Evolutionary conservation across 495 filamentous ascomycete species (phyloP).

Genomic region (Poronia punctata): DNA sequence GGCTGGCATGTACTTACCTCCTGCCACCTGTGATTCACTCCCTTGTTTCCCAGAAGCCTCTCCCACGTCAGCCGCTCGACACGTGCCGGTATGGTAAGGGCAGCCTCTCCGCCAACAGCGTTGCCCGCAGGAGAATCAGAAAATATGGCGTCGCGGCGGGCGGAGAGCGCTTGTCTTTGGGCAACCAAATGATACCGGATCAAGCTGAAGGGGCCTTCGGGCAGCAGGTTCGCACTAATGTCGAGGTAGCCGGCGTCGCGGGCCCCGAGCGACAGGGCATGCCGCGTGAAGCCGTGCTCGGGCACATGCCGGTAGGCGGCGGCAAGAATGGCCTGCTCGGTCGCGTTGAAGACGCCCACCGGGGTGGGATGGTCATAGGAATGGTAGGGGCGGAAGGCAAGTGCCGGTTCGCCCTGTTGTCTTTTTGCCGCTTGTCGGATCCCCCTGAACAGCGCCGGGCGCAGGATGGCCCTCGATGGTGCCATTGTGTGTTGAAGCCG

Average conservation of each 20-base stretch:
- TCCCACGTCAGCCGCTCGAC: constrained; percentile 62
- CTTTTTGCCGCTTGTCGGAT: constrained; percentile 2
- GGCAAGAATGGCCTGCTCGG: constrained; percentile 72
- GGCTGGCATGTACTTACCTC: constrained; percentile 50
- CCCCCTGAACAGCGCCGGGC: not conserved
- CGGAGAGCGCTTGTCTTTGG: constrained; percentile 43
- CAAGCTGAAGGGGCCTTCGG: constrained; percentile 71
- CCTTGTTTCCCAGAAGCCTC: constrained; percentile 62
- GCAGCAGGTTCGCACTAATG: constrained; percentile 74
- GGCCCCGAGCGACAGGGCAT: constrained; percentile 67
- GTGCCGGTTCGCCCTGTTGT: not conserved
- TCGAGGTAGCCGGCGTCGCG: constrained; percentile 80
- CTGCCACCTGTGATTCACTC: constrained; percentile 69
- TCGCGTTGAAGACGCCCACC: constrained; percentile 55
- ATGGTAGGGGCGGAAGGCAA: constrained; percentile 52
- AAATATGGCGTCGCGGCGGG: constrained; percentile 21
- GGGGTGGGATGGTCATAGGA: constrained; percentile 58
- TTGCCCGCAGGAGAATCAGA: constrained; percentile 8
- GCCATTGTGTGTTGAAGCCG: constrained; percentile 10
- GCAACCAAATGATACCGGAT: constrained; percentile 74
- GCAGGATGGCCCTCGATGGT: constrained; percentile 8
- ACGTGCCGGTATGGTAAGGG: constrained; percentile 33
- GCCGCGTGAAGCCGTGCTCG: constrained; percentile 67
- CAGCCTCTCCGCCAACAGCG: constrained; percentile 33
- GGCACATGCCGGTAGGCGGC: constrained; percentile 76